Evolutionary conservation across 2,329 filamentous ascomycete species (phyloP).

Genomic region (Arthrobotrys conoides): DNA sequence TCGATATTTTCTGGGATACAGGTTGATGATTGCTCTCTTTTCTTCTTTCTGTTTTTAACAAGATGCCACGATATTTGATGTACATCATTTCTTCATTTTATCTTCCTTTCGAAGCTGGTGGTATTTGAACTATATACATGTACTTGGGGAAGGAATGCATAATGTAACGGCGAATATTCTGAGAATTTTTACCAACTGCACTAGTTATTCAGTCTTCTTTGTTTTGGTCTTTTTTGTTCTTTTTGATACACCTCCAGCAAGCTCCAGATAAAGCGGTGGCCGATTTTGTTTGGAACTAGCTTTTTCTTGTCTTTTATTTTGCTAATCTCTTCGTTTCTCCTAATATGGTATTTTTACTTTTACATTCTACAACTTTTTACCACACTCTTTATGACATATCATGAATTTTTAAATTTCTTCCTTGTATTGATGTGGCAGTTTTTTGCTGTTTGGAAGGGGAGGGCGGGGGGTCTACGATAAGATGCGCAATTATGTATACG

Average conservation of each 20-base stretch:
- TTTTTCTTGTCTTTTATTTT: constrained; percentile 16
- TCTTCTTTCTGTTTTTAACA: constrained; percentile 5
- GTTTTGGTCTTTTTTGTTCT: neutral
- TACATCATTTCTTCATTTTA: constrained; percentile 50
- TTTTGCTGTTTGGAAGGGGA: neutral
- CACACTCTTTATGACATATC: constrained; percentile 31
- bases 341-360: constrained; percentile 57
- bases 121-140: constrained; percentile 58
- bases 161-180: constrained; percentile 64
- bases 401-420: constrained; percentile 6
- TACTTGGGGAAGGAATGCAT: constrained; percentile 59
- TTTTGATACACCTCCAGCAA: constrained; percentile 23
- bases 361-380: constrained; percentile 49
- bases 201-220: constrained; percentile 12
- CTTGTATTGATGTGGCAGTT: constrained; percentile 20
- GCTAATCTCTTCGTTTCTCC: constrained; percentile 55
- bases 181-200: constrained; percentile 63
- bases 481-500: constrained; percentile 26
- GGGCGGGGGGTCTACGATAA: constrained; percentile 35
- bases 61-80: constrained; percentile 59
- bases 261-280: constrained; percentile 63
- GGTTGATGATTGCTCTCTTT: constrained; percentile 52
- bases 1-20: constrained; percentile 62
- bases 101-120: constrained; percentile 21
- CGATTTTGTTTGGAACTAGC: constrained; percentile 62